phyloP scores from a whole-genome alignment of 2,329 filamentous ascomycete species.

The Coleophoma cylindrospora region DNA sequence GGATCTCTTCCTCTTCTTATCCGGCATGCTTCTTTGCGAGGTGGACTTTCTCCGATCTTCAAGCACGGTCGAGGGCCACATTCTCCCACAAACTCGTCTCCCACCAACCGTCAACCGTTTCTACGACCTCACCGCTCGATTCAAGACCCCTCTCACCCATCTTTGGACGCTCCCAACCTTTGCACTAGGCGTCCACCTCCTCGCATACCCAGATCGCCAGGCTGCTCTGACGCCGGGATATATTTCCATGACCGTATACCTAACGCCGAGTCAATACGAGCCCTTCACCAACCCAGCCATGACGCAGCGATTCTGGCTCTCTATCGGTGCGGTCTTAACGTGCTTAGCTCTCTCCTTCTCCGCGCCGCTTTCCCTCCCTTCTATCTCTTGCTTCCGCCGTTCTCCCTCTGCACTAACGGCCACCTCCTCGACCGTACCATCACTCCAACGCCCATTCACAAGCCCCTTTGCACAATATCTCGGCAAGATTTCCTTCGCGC shows the following conservation, averaged over 20 bases:
- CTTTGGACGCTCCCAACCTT: slow-evolving; percentile 6
- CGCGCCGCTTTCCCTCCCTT: slow-evolving; percentile 31
- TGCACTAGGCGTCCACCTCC: slow-evolving; percentile 2
- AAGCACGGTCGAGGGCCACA: neutral
- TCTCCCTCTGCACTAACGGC: neutral
- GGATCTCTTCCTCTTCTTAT: slow-evolving; percentile 4
- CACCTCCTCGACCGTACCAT: neutral
- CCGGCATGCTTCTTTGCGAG: slow-evolving; percentile 1
- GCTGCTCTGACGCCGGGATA: slow-evolving; percentile 2
- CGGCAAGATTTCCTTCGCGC: slow-evolving; percentile 46
- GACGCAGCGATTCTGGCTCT: slow-evolving; percentile 5
- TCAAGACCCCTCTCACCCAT: neutral
- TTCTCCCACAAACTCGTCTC: neutral
- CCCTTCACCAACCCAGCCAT: neutral
- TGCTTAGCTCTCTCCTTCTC: slow-evolving; percentile 19
- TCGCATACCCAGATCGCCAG: slow-evolving; percentile 1
- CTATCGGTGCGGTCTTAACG: slow-evolving; percentile 2
- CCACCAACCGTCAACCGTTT: neutral
- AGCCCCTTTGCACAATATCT: slow-evolving; percentile 43
- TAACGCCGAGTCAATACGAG: neutral
- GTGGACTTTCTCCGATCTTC: neutral
- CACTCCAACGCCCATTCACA: slow-evolving; percentile 34
- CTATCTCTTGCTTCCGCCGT: neutral
- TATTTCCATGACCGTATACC: neutral
- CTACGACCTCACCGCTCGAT: neutral